Evolutionary conservation across 331 rosid species (phyloP), one percentile per base, ranked within the genome.

Genomic region (Acacia concinna): DNA sequence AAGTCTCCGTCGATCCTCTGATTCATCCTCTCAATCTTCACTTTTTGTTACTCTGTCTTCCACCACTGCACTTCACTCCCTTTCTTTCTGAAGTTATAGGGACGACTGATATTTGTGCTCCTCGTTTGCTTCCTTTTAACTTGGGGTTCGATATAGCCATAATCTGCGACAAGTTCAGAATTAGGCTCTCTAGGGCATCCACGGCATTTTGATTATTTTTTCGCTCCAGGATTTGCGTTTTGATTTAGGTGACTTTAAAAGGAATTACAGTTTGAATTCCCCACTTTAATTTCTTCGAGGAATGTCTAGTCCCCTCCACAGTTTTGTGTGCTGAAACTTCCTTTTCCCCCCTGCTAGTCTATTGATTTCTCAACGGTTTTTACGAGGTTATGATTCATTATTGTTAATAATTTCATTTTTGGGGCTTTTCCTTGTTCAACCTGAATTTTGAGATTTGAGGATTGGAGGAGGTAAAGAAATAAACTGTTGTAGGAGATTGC

Each of bases 361-460:
- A 8, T 71, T 14, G 17, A 43, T 8, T 35, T 56, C n/a, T 37
- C 17, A 8, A 21, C 47, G 38, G 79, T 64, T 38, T 37, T 73
- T 15, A 43, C 43, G 25, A 10, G 54, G 37, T 27, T 18, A n/a
- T 46, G 59, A 67, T 83, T 23, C 15, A 56, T 56, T 56, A 3
- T 60, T 34, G 38, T 32, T 64, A 8, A 11, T 52, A n/a, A n/a
- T 64, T 32, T 17, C 17, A 31, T 13, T 41, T 41, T 81, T 73
- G 82, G 84, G 73, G 76, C 73, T 85, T 74, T 59, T 21, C 73
- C 72, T 12, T 62, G 23, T 70, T 64, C 37, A 64, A 14, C 41
- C 62, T 28, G 35, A 17, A 60, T 41, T 66, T 68, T 40, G 43
- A 46, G 71, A 47, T 78, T 77, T 57, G 34, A 60, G 65, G 57